phyloP scores from a whole-genome alignment of 768 basidiomycete genomes.

The Boletus sensibilis region DNA sequence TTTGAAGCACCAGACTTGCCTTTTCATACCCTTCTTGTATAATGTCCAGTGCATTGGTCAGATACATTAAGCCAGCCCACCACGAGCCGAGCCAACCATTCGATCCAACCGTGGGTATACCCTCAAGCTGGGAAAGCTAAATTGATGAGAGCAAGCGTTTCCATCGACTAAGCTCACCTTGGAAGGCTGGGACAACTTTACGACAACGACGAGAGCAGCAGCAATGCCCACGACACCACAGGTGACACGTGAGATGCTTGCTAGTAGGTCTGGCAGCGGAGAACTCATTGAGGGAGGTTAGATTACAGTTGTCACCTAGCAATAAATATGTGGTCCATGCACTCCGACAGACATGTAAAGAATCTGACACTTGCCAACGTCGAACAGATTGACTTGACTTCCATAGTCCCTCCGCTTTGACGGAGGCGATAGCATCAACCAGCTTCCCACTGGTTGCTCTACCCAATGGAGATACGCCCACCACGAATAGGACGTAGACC shows the following conservation, averaged over 20 bases:
- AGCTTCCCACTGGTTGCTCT: too few relatives aligned
- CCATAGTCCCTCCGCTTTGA: too few relatives aligned
- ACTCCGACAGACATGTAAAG: too few relatives aligned
- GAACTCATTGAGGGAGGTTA: neutral
- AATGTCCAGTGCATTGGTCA: constrained; percentile 18
- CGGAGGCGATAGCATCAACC: too few relatives aligned
- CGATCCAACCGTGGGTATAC: constrained; percentile 32
- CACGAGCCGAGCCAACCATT: constrained; percentile 29
- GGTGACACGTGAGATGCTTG: neutral
- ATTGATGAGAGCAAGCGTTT: neutral
- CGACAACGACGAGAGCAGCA: neutral
- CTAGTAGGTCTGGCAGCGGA: neutral
- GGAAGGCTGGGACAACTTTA: neutral
- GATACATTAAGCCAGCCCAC: constrained; percentile 19
- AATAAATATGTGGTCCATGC: too few relatives aligned
- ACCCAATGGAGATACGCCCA: too few relatives aligned
- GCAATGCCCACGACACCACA: neutral
- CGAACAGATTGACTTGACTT: too few relatives aligned
- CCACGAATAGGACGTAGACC: too few relatives aligned
- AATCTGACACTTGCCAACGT: too few relatives aligned
- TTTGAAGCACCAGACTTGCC: constrained; percentile 7
- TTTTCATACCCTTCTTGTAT: constrained; percentile 34
- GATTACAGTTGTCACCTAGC: too few relatives aligned
- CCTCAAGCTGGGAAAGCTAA: constrained; percentile 14
- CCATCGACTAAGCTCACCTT: neutral